Evolutionary conservation across 768 basidiomycete genomes (phyloP).

Genomic region (Pleurotus giganteus): DNA sequence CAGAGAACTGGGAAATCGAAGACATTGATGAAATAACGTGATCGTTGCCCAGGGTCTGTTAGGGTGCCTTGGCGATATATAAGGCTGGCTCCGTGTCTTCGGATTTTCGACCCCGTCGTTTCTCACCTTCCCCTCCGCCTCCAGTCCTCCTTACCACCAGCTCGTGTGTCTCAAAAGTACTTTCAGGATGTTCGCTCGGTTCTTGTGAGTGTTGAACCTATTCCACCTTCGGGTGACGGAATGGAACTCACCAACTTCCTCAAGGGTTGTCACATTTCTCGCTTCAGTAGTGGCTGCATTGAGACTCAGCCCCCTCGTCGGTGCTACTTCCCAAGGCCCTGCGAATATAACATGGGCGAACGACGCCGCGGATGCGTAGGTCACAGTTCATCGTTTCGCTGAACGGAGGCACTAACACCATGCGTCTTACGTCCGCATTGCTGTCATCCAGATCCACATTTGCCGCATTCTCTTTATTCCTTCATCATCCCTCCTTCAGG

Average conservation of each 20-base stretch:
- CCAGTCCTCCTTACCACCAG: neutral
- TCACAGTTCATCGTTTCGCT: no score
- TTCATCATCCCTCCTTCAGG: neutral
- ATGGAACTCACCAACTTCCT: neutral
- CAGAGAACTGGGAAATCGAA: no score
- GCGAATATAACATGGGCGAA: neutral
- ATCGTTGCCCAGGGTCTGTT: no score
- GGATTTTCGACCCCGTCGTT: no score
- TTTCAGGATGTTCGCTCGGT: neutral
- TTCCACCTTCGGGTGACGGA: neutral
- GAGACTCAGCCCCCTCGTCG: neutral
- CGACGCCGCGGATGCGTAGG: constrained; percentile 1
- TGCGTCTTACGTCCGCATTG: no score
- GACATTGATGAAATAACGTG: no score
- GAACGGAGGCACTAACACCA: neutral
- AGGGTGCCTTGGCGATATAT: no score
- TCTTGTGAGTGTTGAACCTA: neutral
- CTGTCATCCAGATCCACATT: neutral
- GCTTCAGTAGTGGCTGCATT: neutral
- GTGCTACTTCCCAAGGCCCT: neutral
- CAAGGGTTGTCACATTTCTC: neutral
- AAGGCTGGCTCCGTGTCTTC: no score
- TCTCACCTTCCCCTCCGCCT: neutral
- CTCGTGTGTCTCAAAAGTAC: no score
- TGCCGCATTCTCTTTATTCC: neutral